phyloP scores from a whole-genome alignment of 2,329 filamentous ascomycete species.

The Nannizzia gypsea region DNA sequence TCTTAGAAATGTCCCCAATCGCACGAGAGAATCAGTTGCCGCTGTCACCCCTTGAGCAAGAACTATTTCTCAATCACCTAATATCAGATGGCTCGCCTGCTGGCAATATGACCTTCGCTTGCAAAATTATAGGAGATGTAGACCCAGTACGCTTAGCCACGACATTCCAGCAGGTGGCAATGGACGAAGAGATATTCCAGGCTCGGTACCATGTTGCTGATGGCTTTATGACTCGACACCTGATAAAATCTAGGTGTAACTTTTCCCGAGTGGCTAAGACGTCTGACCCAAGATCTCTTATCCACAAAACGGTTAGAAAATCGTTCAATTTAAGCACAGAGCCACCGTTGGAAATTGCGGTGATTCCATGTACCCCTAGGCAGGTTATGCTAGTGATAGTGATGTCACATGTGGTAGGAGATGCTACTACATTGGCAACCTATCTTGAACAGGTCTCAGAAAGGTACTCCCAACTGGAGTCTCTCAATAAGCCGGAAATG shows the following conservation, averaged over 20 bases:
- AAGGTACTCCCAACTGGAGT: neutral
- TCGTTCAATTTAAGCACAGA: neutral
- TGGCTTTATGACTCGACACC: neutral
- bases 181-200: neutral
- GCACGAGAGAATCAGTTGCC: neutral
- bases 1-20: neutral
- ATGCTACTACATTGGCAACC: neutral
- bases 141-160: neutral
- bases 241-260: neutral
- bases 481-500: neutral
- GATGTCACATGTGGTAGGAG: conserved; percentile 4
- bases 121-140: neutral
- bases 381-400: neutral
- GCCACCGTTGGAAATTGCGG: neutral
- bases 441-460: neutral
- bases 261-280: neutral
- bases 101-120: neutral
- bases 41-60: neutral
- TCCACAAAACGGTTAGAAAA: neutral
- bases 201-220: neutral
- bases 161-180: neutral
- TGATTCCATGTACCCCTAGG: neutral
- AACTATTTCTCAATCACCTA: neutral
- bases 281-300: neutral
- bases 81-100: neutral